Evolutionary conservation across 371 early-diverging fungal genomes (phyloP).

Genomic region (Mucor mucedo): DNA sequence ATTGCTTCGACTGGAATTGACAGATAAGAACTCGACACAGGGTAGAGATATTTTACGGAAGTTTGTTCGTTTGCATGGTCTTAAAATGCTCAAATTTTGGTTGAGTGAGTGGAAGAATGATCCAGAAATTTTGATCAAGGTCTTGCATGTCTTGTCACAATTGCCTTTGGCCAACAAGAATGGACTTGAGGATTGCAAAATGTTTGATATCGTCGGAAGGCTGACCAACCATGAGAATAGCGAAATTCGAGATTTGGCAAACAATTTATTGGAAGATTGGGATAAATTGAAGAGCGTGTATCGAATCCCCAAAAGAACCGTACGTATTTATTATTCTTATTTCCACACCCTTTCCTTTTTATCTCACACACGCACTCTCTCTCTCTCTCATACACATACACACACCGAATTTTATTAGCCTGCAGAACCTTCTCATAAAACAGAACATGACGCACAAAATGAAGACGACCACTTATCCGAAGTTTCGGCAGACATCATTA

Average conservation of each 20-base stretch:
- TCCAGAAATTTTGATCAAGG: constrained; percentile 32
- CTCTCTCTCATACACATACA: no score
- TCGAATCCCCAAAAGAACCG: constrained; percentile 60
- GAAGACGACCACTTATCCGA: background rate
- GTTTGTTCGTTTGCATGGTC: constrained; percentile 42
- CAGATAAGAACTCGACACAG: constrained; percentile 23
- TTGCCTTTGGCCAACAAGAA: constrained; percentile 69
- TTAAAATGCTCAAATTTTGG: constrained; percentile 47
- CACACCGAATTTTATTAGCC: background rate
- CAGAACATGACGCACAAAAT: background rate
- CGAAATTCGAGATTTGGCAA: constrained; percentile 41
- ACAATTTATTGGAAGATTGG: constrained; percentile 53
- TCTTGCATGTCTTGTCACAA: constrained; percentile 25
- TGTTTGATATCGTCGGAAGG: constrained; percentile 56
- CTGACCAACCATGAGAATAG: constrained; percentile 46
- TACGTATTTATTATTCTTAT: background rate
- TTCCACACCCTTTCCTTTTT: background rate
- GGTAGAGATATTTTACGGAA: constrained; percentile 37
- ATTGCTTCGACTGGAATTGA: constrained; percentile 34
- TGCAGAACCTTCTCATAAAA: background rate
- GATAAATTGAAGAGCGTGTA: constrained; percentile 59
- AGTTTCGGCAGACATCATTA: background rate
- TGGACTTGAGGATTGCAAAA: constrained; percentile 70
- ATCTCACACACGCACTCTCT: background rate
- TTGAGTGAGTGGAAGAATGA: constrained; percentile 48